Conservation (phyloP, 2,329 filamentous ascomycete species). For the Clonostachys sp. region DNA sequence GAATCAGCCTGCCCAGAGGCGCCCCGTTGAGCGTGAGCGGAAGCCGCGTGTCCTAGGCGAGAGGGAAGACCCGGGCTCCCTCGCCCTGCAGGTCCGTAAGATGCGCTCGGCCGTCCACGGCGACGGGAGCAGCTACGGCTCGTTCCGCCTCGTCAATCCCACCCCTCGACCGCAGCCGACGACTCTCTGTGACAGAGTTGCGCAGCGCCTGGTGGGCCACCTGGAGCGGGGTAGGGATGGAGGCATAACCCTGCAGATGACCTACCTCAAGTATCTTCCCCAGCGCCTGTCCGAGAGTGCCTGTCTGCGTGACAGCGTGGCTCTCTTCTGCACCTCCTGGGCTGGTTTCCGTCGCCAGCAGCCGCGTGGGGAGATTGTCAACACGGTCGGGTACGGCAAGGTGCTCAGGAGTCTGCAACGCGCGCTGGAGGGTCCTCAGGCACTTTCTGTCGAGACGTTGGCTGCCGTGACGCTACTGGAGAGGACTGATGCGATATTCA, state of each 20-base stretch:
- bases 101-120: not conserved
- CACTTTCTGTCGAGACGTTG: not conserved
- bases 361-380: not conserved
- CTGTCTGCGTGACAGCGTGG: not conserved
- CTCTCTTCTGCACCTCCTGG: not conserved
- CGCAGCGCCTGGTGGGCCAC: not conserved
- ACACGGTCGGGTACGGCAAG: not conserved
- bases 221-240: not conserved
- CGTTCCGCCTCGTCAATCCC: not conserved
- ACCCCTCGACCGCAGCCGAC: not conserved
- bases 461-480: not conserved
- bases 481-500: not conserved
- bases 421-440: not conserved
- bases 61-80: not conserved
- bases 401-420: not conserved
- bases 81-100: not conserved
- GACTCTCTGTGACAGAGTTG: not conserved
- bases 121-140: not conserved
- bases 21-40: not conserved
- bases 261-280: not conserved
- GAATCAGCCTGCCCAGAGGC: not conserved
- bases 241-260: not conserved
- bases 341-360: not conserved
- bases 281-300: not conserved
- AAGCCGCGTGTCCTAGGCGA: not conserved